Evolutionary conservation across 2,329 filamentous ascomycete genomes (phyloP).

Genomic region (Diaporthe capsici): DNA sequence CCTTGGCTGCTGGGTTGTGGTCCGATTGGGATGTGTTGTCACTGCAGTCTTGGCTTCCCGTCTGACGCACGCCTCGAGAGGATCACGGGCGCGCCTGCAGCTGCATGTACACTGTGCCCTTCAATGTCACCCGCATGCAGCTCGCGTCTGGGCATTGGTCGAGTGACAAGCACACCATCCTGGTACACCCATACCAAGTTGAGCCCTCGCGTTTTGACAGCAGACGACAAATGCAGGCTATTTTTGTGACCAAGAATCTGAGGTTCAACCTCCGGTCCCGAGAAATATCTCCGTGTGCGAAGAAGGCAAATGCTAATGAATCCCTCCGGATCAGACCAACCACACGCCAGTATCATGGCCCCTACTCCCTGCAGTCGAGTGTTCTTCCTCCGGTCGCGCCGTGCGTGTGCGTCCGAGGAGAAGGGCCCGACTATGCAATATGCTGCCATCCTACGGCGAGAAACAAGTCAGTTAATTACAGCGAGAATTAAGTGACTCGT

Average conservation of each 20-base stretch:
- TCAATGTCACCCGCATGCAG: slow-evolving; percentile 13
- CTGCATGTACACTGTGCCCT: background rate
- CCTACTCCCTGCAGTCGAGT: slow-evolving; percentile 1
- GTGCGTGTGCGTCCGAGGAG: background rate
- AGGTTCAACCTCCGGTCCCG: slow-evolving; percentile 5
- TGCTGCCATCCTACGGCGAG: background rate
- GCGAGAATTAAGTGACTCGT: background rate
- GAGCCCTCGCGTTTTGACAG: slow-evolving; percentile 3
- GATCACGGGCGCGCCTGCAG: slow-evolving; percentile 28
- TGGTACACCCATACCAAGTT: background rate
- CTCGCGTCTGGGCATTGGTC: background rate
- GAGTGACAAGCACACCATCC: background rate
- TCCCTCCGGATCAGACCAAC: background rate
- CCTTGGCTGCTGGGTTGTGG: slow-evolving; percentile 1
- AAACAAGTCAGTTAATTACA: background rate
- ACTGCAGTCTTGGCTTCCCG: background rate
- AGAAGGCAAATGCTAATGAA: background rate
- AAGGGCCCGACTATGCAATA: background rate
- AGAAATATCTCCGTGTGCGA: background rate
- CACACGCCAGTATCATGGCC: background rate
- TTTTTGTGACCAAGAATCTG: background rate
- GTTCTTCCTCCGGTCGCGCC: background rate
- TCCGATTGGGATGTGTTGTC: background rate
- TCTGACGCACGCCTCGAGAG: slow-evolving; percentile 7
- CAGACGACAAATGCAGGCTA: no score